Percentiles rank a stretch among this genome's conserved stretches.
Evolutionary conservation across 768 basidiomycete genomes (phyloP).

Genomic region (Russula ochroleuca): DNA sequence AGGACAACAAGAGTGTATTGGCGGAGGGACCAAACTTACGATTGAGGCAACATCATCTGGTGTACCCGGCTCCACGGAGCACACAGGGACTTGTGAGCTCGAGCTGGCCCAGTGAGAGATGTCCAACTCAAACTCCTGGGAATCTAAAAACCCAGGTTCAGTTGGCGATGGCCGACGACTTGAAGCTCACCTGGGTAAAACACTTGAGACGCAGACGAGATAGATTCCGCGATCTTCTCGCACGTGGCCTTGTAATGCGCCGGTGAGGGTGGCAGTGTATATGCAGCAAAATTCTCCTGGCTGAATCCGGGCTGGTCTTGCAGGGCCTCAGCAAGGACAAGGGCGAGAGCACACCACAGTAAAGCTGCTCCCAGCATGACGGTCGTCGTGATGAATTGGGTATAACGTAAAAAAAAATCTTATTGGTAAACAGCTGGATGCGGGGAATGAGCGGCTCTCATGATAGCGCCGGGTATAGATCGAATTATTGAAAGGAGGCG

Average conservation of each 20-base stretch:
- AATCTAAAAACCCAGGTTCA: background rate
- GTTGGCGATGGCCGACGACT: background rate
- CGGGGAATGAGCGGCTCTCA: too few relatives aligned
- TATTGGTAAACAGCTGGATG: too few relatives aligned
- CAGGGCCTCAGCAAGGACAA: background rate
- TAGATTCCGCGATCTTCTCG: background rate
- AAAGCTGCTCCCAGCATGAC: background rate
- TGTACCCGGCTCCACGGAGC: conserved; percentile 26
- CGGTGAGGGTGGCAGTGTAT: background rate
- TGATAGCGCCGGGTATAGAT: too few relatives aligned
- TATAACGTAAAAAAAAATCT: too few relatives aligned
- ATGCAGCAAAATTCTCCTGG: background rate
- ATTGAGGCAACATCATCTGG: conserved; percentile 21
- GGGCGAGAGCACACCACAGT: background rate
- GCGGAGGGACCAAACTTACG: background rate
- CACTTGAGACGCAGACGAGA: conserved; percentile 7
- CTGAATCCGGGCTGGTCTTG: background rate
- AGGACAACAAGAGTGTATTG: background rate
- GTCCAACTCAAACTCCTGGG: conserved; percentile 12
- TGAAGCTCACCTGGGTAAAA: conserved; percentile 7
- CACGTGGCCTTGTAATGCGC: background rate
- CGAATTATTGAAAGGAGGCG: too few relatives aligned
- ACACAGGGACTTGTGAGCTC: conserved; percentile 18
- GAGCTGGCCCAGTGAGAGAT: conserved; percentile 23
- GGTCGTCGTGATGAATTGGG: background rate